Evolutionary conservation across 495 filamentous ascomycete species (phyloP), one percentile per base, ranked within the genome.

Genomic region (Chaetomium fimeti): DNA sequence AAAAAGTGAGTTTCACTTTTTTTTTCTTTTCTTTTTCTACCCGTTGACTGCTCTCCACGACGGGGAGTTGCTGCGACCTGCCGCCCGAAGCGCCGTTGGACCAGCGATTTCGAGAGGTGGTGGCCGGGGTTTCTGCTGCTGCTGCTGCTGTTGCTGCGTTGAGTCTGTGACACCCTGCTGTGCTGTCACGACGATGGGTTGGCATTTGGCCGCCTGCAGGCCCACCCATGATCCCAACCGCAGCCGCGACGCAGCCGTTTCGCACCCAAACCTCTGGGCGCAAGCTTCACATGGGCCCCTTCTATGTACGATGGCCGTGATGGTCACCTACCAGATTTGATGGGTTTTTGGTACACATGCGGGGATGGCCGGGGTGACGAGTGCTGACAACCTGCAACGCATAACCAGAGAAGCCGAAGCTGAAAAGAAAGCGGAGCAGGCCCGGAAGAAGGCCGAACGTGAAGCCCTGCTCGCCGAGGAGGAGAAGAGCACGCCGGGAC

Each of bases 361-460:
- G 32, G 24, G 51, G 32, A 24, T 47, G 36, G 24, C 18, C 16
- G 4, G 28, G 24, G 28, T 47, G 16, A 56, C 22, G n/a, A 49
- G 22, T 56, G 60, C 63, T 70, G 66, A 74, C 66, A 38, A 32
- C 52, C 28, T 45, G 42, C 40, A 48, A 48, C 47, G 16, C 32
- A 29, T 48, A 2, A 55, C 47, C 70, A 96, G 91, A 75, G 92
- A 95, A 66, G 87, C 90, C 57, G 89, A 90, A 65, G 91, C 89
- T 51, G 84, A 85, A 53, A 97, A 96, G 79, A 92, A 91, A 71
- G 88, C 88, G 64, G 92, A 97, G 75, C 84, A 82, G 27, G 91
- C 91, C 1, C 85, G 87, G 55, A 96, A 93, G 76, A 96, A 95
- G 74, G 91, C 91, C 47, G 92, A 97, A 68, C 87, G 86, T 24